Evolutionary conservation across 805 yeast genomes (phyloP).

Genomic region (Saccharomycopsis sp.): DNA sequence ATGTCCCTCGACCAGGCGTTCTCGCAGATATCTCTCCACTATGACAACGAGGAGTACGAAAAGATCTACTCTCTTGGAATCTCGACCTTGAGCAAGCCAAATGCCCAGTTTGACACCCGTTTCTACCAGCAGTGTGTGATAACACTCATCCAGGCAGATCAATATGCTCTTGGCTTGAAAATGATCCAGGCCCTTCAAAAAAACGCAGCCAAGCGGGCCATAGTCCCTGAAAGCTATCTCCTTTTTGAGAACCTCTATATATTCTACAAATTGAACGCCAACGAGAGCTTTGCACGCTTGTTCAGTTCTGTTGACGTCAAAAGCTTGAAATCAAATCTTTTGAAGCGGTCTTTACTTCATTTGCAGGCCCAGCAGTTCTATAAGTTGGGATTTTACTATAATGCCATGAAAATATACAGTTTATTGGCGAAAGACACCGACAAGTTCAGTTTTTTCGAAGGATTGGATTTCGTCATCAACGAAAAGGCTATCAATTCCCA

Average conservation of each 20-base stretch:
- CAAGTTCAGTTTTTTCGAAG: slow-evolving; percentile 29
- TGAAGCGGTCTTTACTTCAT: slow-evolving; percentile 37
- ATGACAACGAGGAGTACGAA: slow-evolving; percentile 9
- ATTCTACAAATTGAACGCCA: slow-evolving; percentile 47
- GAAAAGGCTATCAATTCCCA: slow-evolving; percentile 64
- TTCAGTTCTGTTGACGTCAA: slow-evolving; percentile 24
- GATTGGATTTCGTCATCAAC: slow-evolving; percentile 55
- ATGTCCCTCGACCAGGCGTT: slow-evolving; percentile 17
- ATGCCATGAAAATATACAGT: slow-evolving; percentile 47
- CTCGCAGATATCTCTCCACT: slow-evolving; percentile 10
- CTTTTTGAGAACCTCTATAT: slow-evolving; percentile 55
- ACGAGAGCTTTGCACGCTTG: slow-evolving; percentile 27
- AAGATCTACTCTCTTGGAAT: slow-evolving; percentile 7
- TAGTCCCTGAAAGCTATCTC: slow-evolving; percentile 25
- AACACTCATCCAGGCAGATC: slow-evolving; percentile 13
- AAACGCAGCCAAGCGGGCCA: not conserved
- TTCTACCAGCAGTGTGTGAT: slow-evolving; percentile 11
- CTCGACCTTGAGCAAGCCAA: slow-evolving; percentile 3
- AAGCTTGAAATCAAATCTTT: slow-evolving; percentile 10
- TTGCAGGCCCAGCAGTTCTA: slow-evolving; percentile 48
- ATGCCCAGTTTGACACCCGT: slow-evolving; percentile 7
- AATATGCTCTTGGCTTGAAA: slow-evolving; percentile 10
- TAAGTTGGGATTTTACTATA: slow-evolving; percentile 41
- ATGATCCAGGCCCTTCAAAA: not conserved
- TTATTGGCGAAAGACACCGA: slow-evolving; percentile 33